phyloP scores from a whole-genome alignment of 2,329 filamentous ascomycete species.

The Periconia digitata region DNA sequence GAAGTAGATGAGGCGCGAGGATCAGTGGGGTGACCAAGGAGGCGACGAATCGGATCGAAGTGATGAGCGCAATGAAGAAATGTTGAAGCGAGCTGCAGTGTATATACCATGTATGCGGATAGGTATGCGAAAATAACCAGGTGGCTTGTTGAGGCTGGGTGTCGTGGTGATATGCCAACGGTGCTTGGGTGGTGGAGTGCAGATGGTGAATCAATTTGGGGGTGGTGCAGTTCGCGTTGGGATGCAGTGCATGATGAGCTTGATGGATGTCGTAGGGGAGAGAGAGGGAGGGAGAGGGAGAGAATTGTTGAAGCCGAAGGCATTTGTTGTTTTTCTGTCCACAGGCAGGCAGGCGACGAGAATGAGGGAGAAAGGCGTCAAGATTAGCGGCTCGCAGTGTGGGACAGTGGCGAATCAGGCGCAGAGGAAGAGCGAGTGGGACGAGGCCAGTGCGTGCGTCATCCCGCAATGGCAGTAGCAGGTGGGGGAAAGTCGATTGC shows the following conservation, averaged over 20 bases:
- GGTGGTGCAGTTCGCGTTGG: no score
- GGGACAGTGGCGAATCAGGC: neutral
- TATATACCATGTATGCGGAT: slow-evolving; percentile 10
- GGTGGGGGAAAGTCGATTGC: no score
- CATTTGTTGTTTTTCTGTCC: no score
- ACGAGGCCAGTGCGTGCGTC: slow-evolving; percentile 19
- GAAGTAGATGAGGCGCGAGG: neutral
- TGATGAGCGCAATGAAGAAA: slow-evolving; percentile 8
- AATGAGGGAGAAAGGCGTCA: no score
- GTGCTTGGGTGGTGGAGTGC: no score
- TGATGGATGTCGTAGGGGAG: no score
- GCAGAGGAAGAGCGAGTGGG: slow-evolving; percentile 17
- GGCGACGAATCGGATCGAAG: slow-evolving; percentile 2
- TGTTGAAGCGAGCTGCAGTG: neutral
- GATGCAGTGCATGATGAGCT: no score
- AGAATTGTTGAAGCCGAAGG: no score
- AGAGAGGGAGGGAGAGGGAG: no score
- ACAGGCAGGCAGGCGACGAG: no score
- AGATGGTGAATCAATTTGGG: no score
- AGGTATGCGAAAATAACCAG: slow-evolving; percentile 7
- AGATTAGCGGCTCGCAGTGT: neutral
- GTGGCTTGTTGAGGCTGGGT: slow-evolving; percentile 8
- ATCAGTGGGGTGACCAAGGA: neutral
- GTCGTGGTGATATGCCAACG: neutral
- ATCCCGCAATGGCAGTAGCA: neutral